A percentile compares a stretch with the other conserved stretches of the same genome.
Evolutionary conservation across 73 alveolate species (phyloP).

Genomic region (Chromera velia): DNA sequence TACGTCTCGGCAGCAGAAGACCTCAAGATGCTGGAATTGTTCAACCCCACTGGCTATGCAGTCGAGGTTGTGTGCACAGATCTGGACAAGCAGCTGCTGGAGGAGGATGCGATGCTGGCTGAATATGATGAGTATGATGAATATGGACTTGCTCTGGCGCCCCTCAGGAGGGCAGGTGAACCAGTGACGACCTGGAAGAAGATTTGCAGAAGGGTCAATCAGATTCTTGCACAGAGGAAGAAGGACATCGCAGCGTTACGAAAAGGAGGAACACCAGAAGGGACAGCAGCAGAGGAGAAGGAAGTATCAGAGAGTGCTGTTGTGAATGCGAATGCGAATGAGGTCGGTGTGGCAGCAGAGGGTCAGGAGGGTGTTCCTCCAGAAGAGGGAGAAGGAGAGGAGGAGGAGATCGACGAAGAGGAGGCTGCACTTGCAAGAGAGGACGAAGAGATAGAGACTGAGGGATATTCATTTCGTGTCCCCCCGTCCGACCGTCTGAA

Average conservation of each 20-base stretch:
- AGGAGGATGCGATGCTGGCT: slow-evolving; percentile 53
- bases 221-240: slow-evolving; percentile 21
- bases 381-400: slow-evolving; percentile 52
- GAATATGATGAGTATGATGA: slow-evolving; percentile 20
- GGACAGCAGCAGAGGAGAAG: neutral
- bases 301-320: neutral
- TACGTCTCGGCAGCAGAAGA: slow-evolving; percentile 57
- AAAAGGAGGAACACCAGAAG: slow-evolving; percentile 15
- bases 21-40: slow-evolving; percentile 15
- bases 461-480: neutral
- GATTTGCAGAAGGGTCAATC: slow-evolving; percentile 24
- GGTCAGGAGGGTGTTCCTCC: slow-evolving; percentile 48
- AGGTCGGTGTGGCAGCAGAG: neutral
- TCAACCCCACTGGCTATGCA: slow-evolving; percentile 61
- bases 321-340: neutral
- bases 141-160: slow-evolving; percentile 53
- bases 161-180: slow-evolving; percentile 42
- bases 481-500: too few relatives aligned
- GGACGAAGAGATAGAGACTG: slow-evolving; percentile 5
- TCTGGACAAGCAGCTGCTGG: slow-evolving; percentile 56
- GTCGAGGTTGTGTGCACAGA: slow-evolving; percentile 67
- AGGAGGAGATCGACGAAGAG: slow-evolving; percentile 51
- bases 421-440: neutral
- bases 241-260: slow-evolving; percentile 2
- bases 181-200: slow-evolving; percentile 38